phyloP scores from a whole-genome alignment of 2,329 filamentous ascomycete species.

The Epichloe bromicola region DNA sequence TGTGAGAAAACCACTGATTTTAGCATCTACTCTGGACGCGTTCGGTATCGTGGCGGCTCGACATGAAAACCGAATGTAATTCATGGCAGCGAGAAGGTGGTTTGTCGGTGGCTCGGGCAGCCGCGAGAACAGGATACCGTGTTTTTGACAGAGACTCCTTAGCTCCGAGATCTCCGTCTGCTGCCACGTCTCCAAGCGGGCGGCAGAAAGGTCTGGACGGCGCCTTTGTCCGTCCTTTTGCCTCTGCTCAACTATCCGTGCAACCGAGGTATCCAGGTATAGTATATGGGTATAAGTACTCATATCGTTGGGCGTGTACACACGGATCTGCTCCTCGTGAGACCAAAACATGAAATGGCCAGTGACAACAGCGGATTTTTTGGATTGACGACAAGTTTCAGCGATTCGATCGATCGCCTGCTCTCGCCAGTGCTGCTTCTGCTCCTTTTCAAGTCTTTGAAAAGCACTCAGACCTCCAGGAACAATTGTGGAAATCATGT shows the following conservation, averaged over 20 bases:
- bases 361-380: conserved; percentile 33
- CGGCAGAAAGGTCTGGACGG: conserved; percentile 20
- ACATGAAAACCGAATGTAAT: conserved; percentile 7
- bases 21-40: conserved; percentile 12
- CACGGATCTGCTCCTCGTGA: conserved; percentile 18
- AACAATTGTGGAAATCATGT: conserved; percentile 28
- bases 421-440: conserved; percentile 27
- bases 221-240: conserved; percentile 21
- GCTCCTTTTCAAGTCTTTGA: conserved; percentile 19
- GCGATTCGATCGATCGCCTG: conserved; percentile 32
- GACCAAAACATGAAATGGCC: conserved; percentile 45
- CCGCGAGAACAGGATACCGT: conserved; percentile 34
- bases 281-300: conserved; percentile 42
- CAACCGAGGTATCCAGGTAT: conserved; percentile 33
- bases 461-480: conserved; percentile 37
- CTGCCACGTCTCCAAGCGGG: conserved; percentile 35
- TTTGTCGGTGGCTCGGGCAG: not conserved
- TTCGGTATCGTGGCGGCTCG: conserved; percentile 23
- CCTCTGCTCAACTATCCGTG: conserved; percentile 25
- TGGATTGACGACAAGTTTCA: conserved; percentile 19
- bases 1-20: conserved; percentile 17
- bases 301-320: conserved; percentile 33
- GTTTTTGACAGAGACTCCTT: conserved; percentile 26
- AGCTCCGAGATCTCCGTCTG: conserved; percentile 29
- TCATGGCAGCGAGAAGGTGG: not conserved